A percentile compares a stretch with the other conserved stretches of the same genome.
These are phyloP conservation scores for Calycina herbarum DNA, from an alignment of 2,329 filamentous ascomycete genomes.

Conservation along the genomic window DNA sequence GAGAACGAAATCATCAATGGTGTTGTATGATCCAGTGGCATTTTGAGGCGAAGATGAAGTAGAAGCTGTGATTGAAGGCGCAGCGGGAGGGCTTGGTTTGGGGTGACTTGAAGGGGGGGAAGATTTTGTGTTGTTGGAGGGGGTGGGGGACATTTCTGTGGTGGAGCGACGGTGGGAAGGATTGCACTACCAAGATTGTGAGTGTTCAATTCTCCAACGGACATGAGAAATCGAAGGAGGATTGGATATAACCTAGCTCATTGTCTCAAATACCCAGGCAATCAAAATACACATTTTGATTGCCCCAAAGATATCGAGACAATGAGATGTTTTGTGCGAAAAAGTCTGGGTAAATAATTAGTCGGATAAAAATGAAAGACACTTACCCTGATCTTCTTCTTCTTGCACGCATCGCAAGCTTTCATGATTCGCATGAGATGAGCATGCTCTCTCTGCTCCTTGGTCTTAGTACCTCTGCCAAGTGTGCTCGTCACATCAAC, in stretches of 20 bases:
- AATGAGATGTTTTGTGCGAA: not conserved
- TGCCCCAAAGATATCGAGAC: not conserved
- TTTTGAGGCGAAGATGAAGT: constrained; percentile 18
- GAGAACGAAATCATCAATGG: constrained; percentile 35
- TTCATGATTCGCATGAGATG: constrained; percentile 67
- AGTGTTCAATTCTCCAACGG: not conserved
- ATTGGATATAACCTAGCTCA: not conserved
- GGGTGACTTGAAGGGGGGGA: constrained; percentile 21
- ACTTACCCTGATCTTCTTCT: constrained; percentile 58
- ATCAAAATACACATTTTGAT: not conserved
- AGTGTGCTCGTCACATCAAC: constrained; percentile 62
- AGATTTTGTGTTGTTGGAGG: constrained; percentile 24
- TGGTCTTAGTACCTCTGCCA: constrained; percentile 63
- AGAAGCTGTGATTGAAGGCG: not conserved
- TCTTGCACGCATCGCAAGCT: constrained; percentile 62
- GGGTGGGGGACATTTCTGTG: constrained; percentile 29
- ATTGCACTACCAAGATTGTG: constrained; percentile 29
- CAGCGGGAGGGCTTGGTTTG: constrained; percentile 20
- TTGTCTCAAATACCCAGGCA: no score
- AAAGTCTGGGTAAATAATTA: not conserved
- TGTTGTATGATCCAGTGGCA: constrained; percentile 24
- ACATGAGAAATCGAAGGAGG: not conserved
- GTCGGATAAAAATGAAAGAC: not conserved
- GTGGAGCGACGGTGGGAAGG: constrained; percentile 33
- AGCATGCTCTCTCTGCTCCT: constrained; percentile 67